A percentile compares a stretch with the other conserved stretches of the same genome.
These are phyloP conservation scores for Ceratobasidium theobromae DNA, from an alignment of 1,284 basidiomycete genomes.

Conservation along the genomic window DNA sequence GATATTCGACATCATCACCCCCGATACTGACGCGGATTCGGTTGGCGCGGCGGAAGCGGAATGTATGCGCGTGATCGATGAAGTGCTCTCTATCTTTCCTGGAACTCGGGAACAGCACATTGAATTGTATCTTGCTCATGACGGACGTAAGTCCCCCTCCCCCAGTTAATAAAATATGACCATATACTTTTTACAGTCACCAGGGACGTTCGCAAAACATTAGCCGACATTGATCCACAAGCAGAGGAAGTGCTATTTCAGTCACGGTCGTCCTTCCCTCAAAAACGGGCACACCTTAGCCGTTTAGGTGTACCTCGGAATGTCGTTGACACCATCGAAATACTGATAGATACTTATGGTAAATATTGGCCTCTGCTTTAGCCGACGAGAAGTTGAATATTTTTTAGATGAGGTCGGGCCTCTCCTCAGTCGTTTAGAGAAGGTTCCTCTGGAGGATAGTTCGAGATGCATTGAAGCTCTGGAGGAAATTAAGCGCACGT, in stretches of 20 bases:
- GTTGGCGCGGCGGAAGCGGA: slow-evolving; percentile 64
- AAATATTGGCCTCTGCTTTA: slow-evolving; percentile 7
- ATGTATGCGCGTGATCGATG: slow-evolving; percentile 63
- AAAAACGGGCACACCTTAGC: slow-evolving; percentile 65
- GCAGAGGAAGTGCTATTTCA: slow-evolving; percentile 54
- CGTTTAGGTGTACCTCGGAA: slow-evolving; percentile 39
- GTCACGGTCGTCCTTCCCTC: slow-evolving; percentile 62
- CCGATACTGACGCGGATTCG: slow-evolving; percentile 61
- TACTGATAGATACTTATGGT: slow-evolving; percentile 60
- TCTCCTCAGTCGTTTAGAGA: slow-evolving; percentile 60
- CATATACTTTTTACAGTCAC: neutral
- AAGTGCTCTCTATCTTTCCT: slow-evolving; percentile 69
- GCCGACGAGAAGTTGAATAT: neutral
- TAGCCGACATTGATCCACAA: slow-evolving; percentile 11
- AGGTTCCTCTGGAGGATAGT: slow-evolving; percentile 55
- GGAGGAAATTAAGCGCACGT: slow-evolving; percentile 63
- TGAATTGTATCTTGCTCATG: slow-evolving; percentile 19
- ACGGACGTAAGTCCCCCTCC: slow-evolving; percentile 9
- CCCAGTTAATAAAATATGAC: neutral
- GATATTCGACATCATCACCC: slow-evolving; percentile 76
- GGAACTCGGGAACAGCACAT: slow-evolving; percentile 41
- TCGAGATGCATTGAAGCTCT: slow-evolving; percentile 42
- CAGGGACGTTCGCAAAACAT: slow-evolving; percentile 1
- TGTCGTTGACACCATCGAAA: slow-evolving; percentile 56
- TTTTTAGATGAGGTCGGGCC: slow-evolving; percentile 51